Percentiles rank a stretch among this genome's conserved stretches.
phyloP scores from a whole-genome alignment of 306 rosid genomes.

The Abrus precatorius region DNA sequence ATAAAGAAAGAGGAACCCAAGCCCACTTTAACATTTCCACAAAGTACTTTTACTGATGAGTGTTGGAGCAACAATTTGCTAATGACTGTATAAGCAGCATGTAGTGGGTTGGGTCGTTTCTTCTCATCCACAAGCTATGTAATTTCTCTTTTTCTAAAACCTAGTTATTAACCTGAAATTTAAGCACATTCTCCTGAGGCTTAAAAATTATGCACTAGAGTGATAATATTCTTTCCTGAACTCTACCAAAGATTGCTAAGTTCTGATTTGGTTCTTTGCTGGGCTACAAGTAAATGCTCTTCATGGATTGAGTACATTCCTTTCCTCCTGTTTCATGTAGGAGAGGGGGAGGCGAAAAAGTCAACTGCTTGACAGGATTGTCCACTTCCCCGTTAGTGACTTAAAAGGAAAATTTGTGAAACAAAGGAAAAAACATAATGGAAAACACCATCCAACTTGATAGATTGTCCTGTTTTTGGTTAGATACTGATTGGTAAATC shows the following conservation, averaged over 20 bases:
- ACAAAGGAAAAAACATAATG: not conserved
- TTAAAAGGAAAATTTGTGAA: constrained; percentile 10
- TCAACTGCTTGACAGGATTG: constrained; percentile 10
- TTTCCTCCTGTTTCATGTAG: not conserved
- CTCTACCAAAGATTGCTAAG: not conserved
- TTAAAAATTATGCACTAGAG: constrained; percentile 14
- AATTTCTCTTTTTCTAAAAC: not conserved
- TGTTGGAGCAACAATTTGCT: not conserved
- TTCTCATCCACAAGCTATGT: not conserved
- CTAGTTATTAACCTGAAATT: not conserved
- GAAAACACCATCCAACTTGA: not conserved
- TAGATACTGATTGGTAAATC: not conserved
- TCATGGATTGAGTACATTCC: constrained; percentile 7
- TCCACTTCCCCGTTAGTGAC: constrained; percentile 13
- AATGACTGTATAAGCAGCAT: not conserved
- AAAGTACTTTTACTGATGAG: constrained; percentile 9
- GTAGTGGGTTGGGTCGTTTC: not conserved
- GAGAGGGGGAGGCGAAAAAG: not conserved
- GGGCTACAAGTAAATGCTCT: constrained; percentile 4
- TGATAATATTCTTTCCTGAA: not conserved
- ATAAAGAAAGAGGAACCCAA: not conserved
- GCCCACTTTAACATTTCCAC: constrained; percentile 5
- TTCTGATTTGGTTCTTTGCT: constrained; percentile 30
- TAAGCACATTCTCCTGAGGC: not conserved
- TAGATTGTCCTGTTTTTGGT: not conserved